Base-by-base conservation (phyloP, 2,329 filamentous ascomycete species). In the Alternaria rosae region DNA sequence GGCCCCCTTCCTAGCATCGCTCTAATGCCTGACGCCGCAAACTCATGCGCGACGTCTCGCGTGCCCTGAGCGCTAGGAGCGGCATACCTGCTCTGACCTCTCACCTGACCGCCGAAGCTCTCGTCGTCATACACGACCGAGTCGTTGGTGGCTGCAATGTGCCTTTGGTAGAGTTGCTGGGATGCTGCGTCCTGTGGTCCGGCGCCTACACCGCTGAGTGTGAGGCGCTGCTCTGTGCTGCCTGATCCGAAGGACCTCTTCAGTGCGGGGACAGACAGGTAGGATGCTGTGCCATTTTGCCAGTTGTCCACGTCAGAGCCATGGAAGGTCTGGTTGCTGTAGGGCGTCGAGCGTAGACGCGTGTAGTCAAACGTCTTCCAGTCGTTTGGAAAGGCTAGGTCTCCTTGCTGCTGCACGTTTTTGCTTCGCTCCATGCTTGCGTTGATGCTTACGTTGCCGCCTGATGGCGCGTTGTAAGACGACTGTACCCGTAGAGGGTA, bases 401-500 rank as follows among this genome's bases (percentile, higher is more conserved):
- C 72, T 5, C 84, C 84, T 23, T 78, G 61, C 25, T 82, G 81
- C 25, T 80, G 71, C 9, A 86, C 81, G 17, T 83, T 71, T 35
- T 88, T 83, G 12, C 83, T 83, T 13, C 85, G 82, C 44, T 76
- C 76, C 67, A 89, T 76, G n/a, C 71, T 76, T 11, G 82, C 86
- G 23, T 80, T 71, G 57, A 86, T 83, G 3, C 80, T 81, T 53
- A 82, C 78, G 50, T 79, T 80, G 13, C 82, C 82, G 17, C 66
- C 69, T 3, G 81, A 55, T 25, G 82, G 72, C 12, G 81, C 73
- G 13, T 76, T 72, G 57, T 85, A 85, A 2, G 83, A 84, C 15
- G 83, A 85, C 68, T 86, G 86, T 50, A 86, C 86, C 68, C 81
- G 84, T 1, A 92, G 76, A 0, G 90, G 90, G 69, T 91, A 92